Base-by-base conservation (phyloP, 1,139 yeast genomes). In the Lodderomyces metapsilosis region DNA sequence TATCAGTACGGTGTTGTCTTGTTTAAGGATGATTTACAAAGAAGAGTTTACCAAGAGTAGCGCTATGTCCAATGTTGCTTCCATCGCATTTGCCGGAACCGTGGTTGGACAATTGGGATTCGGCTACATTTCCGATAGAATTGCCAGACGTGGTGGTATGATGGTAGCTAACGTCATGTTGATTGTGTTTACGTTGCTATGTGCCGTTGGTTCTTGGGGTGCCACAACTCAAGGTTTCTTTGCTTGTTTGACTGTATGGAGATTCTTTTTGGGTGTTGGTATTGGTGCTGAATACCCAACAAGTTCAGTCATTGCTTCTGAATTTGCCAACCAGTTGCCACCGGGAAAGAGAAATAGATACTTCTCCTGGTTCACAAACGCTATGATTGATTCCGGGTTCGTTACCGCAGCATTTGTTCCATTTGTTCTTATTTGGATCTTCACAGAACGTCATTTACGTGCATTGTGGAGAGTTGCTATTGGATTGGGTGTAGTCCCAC, bases 281-380 rank as follows among this genome's bases (percentile, higher is more conserved):
- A 78, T 80, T 55, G 92, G 92, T 52, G 91, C 95, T 39, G 98
- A 89, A 66, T 89, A 91, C 59, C 96, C 96, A 36, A 84, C 95
- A 18, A 88, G 96, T 32, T 86, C 95, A 3, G 94, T 89, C 23
- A 94, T 95, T 38, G 88, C 95, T 51, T 89, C 96, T 23, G 97
- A 91, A 65, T 94, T 95, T 37, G 83, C 94, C 34, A 81, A 85
- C 44, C 70, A 79, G 53, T 70, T 89, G 54, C 87, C 92, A 23
- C 74, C 81, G 10, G 95, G 95, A 46, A 73, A 76, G 45, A 83
- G 97, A 69, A 91, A 91, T 67, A 75, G 96, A 62, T 89, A 85
- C 71, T 89, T 89, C 58, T 78, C 82, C 44, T 82, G 92, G 85
- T 88, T 89, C 62, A 91, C 98, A 38, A 86, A 88, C 61, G 74